Evolutionary conservation across 257 asterid species (phyloP).

Genomic region (Osmanthus fragrans): DNA sequence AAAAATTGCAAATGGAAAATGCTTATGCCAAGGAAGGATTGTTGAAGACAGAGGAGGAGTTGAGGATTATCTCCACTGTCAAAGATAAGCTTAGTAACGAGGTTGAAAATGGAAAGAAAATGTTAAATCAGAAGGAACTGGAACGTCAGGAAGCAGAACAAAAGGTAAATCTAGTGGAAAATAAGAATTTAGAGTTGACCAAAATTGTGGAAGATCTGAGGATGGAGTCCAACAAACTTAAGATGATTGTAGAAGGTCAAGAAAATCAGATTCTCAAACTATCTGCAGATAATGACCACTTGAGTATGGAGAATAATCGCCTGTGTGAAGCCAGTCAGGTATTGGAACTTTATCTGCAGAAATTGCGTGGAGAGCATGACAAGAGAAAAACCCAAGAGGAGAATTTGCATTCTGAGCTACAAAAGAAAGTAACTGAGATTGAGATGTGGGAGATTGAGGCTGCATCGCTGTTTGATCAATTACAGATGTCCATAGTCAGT

Average conservation of each 20-base stretch:
- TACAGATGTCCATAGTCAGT: constrained; percentile 54
- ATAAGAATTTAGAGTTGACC: constrained; percentile 43
- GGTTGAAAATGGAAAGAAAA: constrained; percentile 41
- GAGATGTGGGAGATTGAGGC: constrained; percentile 56
- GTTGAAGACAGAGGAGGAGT: constrained; percentile 46
- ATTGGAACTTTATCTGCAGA: constrained; percentile 42
- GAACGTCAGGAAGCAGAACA: constrained; percentile 49
- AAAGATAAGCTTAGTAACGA: constrained; percentile 46
- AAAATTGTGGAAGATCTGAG: constrained; percentile 42
- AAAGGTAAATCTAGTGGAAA: constrained; percentile 42
- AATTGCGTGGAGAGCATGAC: constrained; percentile 38
- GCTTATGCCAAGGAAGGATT: constrained; percentile 42
- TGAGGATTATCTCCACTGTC: constrained; percentile 30
- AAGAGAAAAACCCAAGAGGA: constrained; percentile 46
- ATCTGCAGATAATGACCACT: constrained; percentile 41
- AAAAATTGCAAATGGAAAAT: constrained; percentile 51
- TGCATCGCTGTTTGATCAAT: constrained; percentile 50
- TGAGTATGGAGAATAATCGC: constrained; percentile 40
- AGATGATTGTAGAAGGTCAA: constrained; percentile 36
- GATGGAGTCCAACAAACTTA: constrained; percentile 33
- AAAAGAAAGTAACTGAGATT: constrained; percentile 44
- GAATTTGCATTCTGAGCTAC: constrained; percentile 51
- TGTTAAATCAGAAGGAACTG: constrained; percentile 41
- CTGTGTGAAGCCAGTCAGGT: constrained; percentile 43
- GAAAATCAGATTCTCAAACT: constrained; percentile 42